Evolutionary conservation across 2,329 filamentous ascomycete genomes (phyloP).

Genomic region (Sporothrix humicola): DNA sequence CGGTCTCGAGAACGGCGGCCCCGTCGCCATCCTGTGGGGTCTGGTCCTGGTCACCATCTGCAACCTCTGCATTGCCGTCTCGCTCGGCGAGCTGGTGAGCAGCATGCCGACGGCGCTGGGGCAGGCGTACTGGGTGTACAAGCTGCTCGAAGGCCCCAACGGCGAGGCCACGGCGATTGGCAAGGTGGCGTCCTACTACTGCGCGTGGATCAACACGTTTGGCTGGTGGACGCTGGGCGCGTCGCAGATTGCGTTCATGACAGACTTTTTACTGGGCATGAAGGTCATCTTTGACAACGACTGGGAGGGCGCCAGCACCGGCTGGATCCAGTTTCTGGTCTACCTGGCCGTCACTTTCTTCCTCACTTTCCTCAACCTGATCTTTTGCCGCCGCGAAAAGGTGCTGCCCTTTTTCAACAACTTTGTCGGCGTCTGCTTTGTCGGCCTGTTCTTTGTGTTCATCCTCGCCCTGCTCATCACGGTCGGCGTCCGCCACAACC

Average conservation of each 20-base stretch:
- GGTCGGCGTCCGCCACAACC: constrained; percentile 34
- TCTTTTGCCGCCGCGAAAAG: constrained; percentile 54
- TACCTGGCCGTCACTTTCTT: constrained; percentile 52
- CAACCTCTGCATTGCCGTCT: constrained; percentile 71
- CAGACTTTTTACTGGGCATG: constrained; percentile 36
- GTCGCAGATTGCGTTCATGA: constrained; percentile 37
- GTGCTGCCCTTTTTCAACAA: constrained; percentile 61
- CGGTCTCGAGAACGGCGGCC: constrained; percentile 72
- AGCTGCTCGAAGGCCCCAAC: constrained; percentile 43
- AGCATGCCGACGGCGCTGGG: constrained; percentile 66
- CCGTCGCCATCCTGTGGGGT: constrained; percentile 74
- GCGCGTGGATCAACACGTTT: constrained; percentile 38
- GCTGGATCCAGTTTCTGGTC: constrained; percentile 52
- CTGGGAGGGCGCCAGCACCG: constrained; percentile 33
- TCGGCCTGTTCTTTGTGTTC: constrained; percentile 45
- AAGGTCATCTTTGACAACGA: constrained; percentile 36
- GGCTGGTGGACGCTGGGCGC: constrained; percentile 38
- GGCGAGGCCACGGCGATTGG: constrained; percentile 47
- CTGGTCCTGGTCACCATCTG: constrained; percentile 72
- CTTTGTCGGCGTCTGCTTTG: constrained; percentile 56
- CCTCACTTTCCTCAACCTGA: constrained; percentile 41
- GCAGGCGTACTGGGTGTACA: constrained; percentile 63
- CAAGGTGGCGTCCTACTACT: constrained; percentile 33
- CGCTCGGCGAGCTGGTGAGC: constrained; percentile 61
- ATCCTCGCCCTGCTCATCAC: constrained; percentile 42